Evolutionary conservation across 2,329 filamentous ascomycete genomes (phyloP).

Genomic region (Stagonosporopsis rhizophila): DNA sequence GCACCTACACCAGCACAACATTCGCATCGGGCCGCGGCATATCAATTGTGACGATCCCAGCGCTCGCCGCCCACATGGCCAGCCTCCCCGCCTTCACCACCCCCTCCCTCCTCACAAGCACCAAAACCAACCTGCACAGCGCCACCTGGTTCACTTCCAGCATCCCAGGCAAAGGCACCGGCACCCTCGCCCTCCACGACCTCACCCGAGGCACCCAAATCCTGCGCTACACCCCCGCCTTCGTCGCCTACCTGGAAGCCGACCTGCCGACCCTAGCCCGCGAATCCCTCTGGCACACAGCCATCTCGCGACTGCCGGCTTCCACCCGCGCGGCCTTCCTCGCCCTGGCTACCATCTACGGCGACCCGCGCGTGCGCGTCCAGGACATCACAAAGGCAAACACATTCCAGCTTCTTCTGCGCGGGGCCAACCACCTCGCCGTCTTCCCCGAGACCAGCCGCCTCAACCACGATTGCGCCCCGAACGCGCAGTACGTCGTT

Average conservation of each 20-base stretch:
- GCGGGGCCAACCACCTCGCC: constrained; percentile 40
- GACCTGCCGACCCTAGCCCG: constrained; percentile 38
- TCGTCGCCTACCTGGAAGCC: constrained; percentile 41
- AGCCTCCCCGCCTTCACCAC: constrained; percentile 34
- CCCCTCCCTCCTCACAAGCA: constrained; percentile 9
- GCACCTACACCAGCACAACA: constrained; percentile 39
- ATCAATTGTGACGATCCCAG: constrained; percentile 45
- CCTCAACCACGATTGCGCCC: constrained; percentile 52
- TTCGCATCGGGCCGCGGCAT: constrained; percentile 43
- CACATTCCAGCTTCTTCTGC: constrained; percentile 41
- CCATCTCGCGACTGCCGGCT: constrained; percentile 36
- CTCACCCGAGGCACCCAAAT: constrained; percentile 35
- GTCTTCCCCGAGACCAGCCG: constrained; percentile 51
- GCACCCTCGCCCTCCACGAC: constrained; percentile 35
- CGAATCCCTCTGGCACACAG: constrained; percentile 36
- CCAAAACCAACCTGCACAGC: constrained; percentile 30
- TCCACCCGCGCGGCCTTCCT: constrained; percentile 28
- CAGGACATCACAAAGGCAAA: constrained; percentile 49
- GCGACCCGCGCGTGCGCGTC: constrained; percentile 30
- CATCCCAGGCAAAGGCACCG: constrained; percentile 41
- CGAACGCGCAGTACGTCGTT: constrained; percentile 52
- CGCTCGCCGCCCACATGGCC: constrained; percentile 31
- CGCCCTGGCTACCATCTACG: constrained; percentile 36
- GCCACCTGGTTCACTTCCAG: constrained; percentile 28
- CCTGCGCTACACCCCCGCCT: constrained; percentile 41